Conservation (phyloP, 805 yeast genomes). For the Ogataea nonfermentans region DNA sequence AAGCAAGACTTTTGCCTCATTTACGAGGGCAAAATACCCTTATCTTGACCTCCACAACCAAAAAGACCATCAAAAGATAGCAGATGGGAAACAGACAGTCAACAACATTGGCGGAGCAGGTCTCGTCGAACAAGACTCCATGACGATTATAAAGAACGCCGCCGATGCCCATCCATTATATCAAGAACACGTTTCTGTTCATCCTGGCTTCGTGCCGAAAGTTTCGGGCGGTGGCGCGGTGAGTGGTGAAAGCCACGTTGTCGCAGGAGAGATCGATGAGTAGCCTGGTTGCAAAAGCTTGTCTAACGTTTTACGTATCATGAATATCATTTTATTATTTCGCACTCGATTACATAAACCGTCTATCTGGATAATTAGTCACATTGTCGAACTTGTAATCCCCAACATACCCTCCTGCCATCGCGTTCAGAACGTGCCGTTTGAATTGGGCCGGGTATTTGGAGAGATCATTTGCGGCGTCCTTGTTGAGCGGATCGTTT, state of each 20-base stretch:
- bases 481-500: slow-evolving; percentile 87
- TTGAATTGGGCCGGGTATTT: slow-evolving; percentile 49
- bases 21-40: slow-evolving; percentile 21
- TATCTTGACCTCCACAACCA: slow-evolving; percentile 27
- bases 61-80: slow-evolving; percentile 22
- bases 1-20: slow-evolving; percentile 28
- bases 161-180: slow-evolving; percentile 12
- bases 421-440: slow-evolving; percentile 54
- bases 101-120: slow-evolving; percentile 34
- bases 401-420: slow-evolving; percentile 71
- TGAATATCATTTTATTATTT: not conserved
- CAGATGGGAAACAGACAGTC: slow-evolving; percentile 17
- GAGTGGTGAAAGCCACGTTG: slow-evolving; percentile 26
- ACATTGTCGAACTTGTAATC: slow-evolving; percentile 65
- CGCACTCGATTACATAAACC: slow-evolving; percentile 1
- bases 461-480: slow-evolving; percentile 66
- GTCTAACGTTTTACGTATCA: not conserved
- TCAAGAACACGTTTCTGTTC: slow-evolving; percentile 12
- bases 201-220: slow-evolving; percentile 31
- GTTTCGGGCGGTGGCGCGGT: slow-evolving; percentile 31
- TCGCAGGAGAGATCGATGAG: slow-evolving; percentile 11
- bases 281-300: not conserved
- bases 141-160: slow-evolving; percentile 31
- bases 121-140: slow-evolving; percentile 25
- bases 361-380: slow-evolving; percentile 16